Conservation (phyloP, 2,329 filamentous ascomycete species). For the Arthrinium puccinioides region DNA sequence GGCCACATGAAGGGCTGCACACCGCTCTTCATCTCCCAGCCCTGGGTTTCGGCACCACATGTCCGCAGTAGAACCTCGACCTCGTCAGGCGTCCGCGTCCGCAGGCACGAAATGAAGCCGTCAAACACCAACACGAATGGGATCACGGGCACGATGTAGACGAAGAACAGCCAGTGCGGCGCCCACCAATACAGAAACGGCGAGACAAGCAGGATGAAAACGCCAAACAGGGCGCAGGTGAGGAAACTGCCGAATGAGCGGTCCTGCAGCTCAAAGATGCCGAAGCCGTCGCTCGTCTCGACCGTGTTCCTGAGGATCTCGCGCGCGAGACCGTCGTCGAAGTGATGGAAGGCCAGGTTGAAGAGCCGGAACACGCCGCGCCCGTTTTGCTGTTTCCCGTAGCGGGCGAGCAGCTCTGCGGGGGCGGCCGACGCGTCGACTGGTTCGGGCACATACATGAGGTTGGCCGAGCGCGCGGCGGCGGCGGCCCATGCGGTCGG, state of each 20-base stretch:
- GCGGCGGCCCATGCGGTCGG: conserved; percentile 50
- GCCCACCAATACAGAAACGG: conserved; percentile 47
- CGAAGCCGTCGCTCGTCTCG: conserved; percentile 58
- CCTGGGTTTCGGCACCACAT: conserved; percentile 35
- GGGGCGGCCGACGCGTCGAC: conserved; percentile 61
- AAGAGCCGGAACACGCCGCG: conserved; percentile 53
- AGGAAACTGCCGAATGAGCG: conserved; percentile 48
- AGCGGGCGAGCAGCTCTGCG: conserved; percentile 32
- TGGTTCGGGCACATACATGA: conserved; percentile 51
- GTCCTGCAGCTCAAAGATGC: conserved; percentile 69
- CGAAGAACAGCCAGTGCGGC: conserved; percentile 53
- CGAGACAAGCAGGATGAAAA: conserved; percentile 42
- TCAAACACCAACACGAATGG: conserved; percentile 64
- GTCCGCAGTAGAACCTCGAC: conserved; percentile 50
- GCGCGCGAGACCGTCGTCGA: conserved; percentile 54
- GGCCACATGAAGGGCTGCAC: conserved; percentile 41
- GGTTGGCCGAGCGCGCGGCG: conserved; percentile 41
- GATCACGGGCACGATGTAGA: conserved; percentile 58
- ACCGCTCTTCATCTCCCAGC: conserved; percentile 45
- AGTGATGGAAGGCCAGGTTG: conserved; percentile 72
- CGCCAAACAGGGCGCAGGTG: conserved; percentile 43
- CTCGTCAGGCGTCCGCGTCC: conserved; percentile 61
- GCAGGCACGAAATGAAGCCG: conserved; percentile 58
- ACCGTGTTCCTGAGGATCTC: conserved; percentile 58
- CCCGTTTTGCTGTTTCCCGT: conserved; percentile 26